Evolutionary conservation across 2,329 filamentous ascomycete species (phyloP).

Genomic region (Ramichloridium luteum): DNA sequence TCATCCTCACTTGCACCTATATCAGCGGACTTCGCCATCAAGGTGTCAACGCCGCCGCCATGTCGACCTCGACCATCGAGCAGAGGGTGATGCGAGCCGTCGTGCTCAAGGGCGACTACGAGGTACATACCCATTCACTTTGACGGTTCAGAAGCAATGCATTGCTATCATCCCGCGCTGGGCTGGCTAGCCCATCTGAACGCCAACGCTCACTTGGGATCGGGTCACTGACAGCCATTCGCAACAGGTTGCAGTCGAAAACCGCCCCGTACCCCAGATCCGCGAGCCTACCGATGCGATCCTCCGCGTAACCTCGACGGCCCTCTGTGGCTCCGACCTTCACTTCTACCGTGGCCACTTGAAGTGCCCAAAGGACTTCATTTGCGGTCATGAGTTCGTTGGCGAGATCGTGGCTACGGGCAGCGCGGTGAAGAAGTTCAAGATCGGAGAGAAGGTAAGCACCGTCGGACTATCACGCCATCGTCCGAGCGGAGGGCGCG

Average conservation of each 20-base stretch:
- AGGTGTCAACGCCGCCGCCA: slow-evolving; percentile 5
- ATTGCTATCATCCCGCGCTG: background rate
- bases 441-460: slow-evolving; percentile 50
- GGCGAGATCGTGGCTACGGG: slow-evolving; percentile 61
- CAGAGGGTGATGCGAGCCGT: slow-evolving; percentile 70
- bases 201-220: no score
- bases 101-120: slow-evolving; percentile 67
- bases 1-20: no score
- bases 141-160: background rate
- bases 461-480: no score
- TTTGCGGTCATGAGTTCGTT: slow-evolving; percentile 72
- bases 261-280: slow-evolving; percentile 65
- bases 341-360: slow-evolving; percentile 79
- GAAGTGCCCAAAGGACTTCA: slow-evolving; percentile 50
- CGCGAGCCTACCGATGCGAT: slow-evolving; percentile 62
- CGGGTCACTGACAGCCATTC: background rate
- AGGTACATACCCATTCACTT: slow-evolving; percentile 27
- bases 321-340: slow-evolving; percentile 78
- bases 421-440: slow-evolving; percentile 52
- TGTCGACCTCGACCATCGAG: background rate
- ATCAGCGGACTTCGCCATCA: no score
- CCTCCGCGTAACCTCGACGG: slow-evolving; percentile 70
- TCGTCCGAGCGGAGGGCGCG: no score
- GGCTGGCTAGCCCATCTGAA: background rate
- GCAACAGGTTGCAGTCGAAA: slow-evolving; percentile 51